Base-by-base conservation (phyloP, 2,329 filamentous ascomycete genomes). In the Fusarium sp. region DNA sequence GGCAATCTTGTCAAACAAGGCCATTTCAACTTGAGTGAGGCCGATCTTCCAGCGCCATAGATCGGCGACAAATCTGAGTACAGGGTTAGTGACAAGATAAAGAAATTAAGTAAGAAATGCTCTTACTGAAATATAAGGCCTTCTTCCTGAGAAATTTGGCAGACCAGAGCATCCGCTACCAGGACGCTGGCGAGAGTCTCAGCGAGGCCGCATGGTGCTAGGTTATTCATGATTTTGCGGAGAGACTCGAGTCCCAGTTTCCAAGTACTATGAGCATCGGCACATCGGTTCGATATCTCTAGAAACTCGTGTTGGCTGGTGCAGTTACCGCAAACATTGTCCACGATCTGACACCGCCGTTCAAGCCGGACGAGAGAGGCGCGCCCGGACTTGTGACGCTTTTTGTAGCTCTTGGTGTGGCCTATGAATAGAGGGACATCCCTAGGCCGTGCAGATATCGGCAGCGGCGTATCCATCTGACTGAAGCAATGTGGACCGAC, bases 1-100 rank as follows among this genome's bases (percentile, higher is more conserved):
- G 9, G 70, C 69, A 45, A 81, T 43, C 18, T 74, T 61, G 50
- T 80, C 76, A 62, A 80, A 81, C 13, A 78, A 60, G 22, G 45
- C 16, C 24, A 65, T 59, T 10, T 78, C 76, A 10, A 60, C 39
- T 8, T 59, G 54, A 1, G 70, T 61, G 6, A 81, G 31, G 3
- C 78, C 18, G 2, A 71, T 59, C 33, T 72, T 79, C 80, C 80
- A 81, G 13, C 79, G 73, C 7, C 71, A 64, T 5, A 81, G 61
- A 58, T 81, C 80, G 10, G 72, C 67, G 6, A 65, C 59, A 31
- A 81, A 81, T 14, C 80, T 81, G 16, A 3, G n/a, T 1, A 7
- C 29, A 22, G 27, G 9, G 31, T 78, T 37, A 76, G 65, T 31
- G n/a, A 27, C 16, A 41, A 9, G 11, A 33, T 24, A 1, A 22